Base-by-base conservation (phyloP, 1,284 basidiomycete genomes). In the Puccinia hordei region DNA sequence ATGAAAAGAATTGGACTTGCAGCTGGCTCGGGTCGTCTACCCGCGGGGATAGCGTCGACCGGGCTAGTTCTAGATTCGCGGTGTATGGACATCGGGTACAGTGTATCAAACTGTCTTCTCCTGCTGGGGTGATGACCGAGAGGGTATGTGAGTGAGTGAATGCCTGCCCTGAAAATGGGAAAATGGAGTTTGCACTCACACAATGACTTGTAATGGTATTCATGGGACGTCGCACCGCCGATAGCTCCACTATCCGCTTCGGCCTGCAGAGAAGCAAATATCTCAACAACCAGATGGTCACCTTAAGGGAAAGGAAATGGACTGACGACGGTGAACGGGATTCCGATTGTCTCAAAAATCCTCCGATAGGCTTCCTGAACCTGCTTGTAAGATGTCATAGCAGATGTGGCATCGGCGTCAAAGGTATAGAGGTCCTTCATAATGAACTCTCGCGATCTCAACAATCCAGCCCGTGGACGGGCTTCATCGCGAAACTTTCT, bases 391-490 rank as follows among this genome's bases (percentile, higher is more conserved):
- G 85, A 83, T 6, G 61, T 27, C 17, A 80, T 73, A 0, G 82
- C 82, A 2, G 81, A 73, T 6, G 81, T 80, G 15, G 74, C 73
- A 13, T 65, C 59, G 0, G 81, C 77, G 76, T 86, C 86, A 66
- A 86, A 86, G 0, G 85, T 84, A 73, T 86, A 86, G 1, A 86
- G 80, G 66, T 86, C 86, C 68, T 86, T 86, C 86, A 86, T 86
- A 6, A 86, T 63, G 78, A 86, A 86, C 63, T 86, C 85, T 44
- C 84, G 84, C 0, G 86, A 86, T 12, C 86, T 73, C 30, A 86
- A 72, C 12, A 86, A 81, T 0, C 86, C 86, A 80, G 84, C 84
- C 4, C 86, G 81, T 9, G 86, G 86, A 8, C 86, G 66, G 5
- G 85, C 84, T 82, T 86, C 86, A 80, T 86, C 86, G 27, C 86